These are phyloP conservation scores for Cutaneotrichosporon cyanovorans DNA, from an alignment of 1,284 basidiomycete species.

Conservation along the genomic window DNA sequence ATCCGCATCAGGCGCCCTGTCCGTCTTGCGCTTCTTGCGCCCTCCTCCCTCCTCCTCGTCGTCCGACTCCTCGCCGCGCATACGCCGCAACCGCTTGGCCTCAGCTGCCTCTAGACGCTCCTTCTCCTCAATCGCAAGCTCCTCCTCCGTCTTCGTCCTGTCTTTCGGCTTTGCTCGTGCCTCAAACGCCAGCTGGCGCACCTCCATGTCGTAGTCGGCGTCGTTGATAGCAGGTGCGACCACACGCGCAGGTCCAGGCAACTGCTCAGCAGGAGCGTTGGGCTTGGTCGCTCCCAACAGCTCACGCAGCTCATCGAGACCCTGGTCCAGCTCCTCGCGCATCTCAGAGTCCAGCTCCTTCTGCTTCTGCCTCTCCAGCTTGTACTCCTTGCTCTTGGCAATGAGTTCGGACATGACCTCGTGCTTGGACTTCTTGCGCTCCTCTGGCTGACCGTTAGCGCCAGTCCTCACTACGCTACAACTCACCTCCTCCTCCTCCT, in stretches of 20 bases:
- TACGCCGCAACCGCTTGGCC: constrained; percentile 66
- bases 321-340: constrained; percentile 79
- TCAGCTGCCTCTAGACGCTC: constrained; percentile 81
- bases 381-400: constrained; percentile 92
- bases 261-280: constrained; percentile 29
- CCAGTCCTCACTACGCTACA: background rate
- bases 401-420: constrained; percentile 99
- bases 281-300: constrained; percentile 61
- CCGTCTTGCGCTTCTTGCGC: constrained; percentile 32
- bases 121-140: constrained; percentile 81
- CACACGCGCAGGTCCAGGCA: constrained; percentile 48
- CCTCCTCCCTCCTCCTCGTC: constrained; percentile 53
- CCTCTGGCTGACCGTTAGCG: constrained; percentile 20
- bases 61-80: constrained; percentile 72
- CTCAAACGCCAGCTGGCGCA: constrained; percentile 88
- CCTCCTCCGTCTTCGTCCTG: constrained; percentile 92
- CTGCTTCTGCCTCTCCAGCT: constrained; percentile 65
- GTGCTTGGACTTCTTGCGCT: constrained; percentile 78
- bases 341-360: constrained; percentile 78
- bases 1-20: constrained; percentile 51
- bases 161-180: constrained; percentile 90
- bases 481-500: constrained; percentile 47
- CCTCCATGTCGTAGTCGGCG: constrained; percentile 75
- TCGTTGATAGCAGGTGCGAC: constrained; percentile 35
- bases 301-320: constrained; percentile 73